These are phyloP conservation scores for Cyclotella kingstonii DNA, from an alignment of 108 stramenopile genomes.

Conservation along the genomic window DNA sequence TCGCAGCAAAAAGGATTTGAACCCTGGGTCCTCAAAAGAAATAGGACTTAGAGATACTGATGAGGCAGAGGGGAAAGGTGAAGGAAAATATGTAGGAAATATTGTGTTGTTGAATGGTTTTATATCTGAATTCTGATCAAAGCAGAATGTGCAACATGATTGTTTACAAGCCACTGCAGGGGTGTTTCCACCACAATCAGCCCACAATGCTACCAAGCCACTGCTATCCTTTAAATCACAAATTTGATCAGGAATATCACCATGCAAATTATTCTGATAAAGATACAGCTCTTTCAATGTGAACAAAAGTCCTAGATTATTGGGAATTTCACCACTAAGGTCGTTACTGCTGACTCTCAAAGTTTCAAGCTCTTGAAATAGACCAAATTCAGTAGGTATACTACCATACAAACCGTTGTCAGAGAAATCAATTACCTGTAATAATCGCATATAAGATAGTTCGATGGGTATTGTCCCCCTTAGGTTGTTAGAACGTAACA, in stretches of 20 bases:
- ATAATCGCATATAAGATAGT: slow-evolving; percentile 13
- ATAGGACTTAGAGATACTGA: background rate
- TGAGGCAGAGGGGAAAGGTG: background rate
- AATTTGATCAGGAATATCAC: slow-evolving; percentile 14
- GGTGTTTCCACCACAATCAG: slow-evolving; percentile 53
- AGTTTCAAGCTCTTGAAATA: slow-evolving; percentile 21
- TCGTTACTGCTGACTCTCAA: slow-evolving; percentile 22
- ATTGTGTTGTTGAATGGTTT: background rate
- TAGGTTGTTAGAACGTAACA: slow-evolving; percentile 46
- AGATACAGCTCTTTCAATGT: slow-evolving; percentile 37
- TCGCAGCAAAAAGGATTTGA: slow-evolving; percentile 13
- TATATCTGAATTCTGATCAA: background rate
- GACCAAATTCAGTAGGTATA: slow-evolving; percentile 39
- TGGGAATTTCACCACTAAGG: slow-evolving; percentile 34
- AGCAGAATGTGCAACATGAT: slow-evolving; percentile 27
- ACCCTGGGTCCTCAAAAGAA: slow-evolving; percentile 9
- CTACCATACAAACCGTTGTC: slow-evolving; percentile 28
- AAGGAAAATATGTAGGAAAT: background rate
- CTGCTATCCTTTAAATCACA: slow-evolving; percentile 16
- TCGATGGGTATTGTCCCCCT: slow-evolving; percentile 19
- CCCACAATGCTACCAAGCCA: slow-evolving; percentile 44
- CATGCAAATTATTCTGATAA: slow-evolving; percentile 25
- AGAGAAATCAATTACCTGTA: slow-evolving; percentile 18
- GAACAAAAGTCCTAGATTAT: slow-evolving; percentile 40
- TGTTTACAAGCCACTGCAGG: slow-evolving; percentile 17